These are phyloP conservation scores for Arthonia radiata DNA, from an alignment of 495 filamentous ascomycete genomes.

Conservation along the genomic window DNA sequence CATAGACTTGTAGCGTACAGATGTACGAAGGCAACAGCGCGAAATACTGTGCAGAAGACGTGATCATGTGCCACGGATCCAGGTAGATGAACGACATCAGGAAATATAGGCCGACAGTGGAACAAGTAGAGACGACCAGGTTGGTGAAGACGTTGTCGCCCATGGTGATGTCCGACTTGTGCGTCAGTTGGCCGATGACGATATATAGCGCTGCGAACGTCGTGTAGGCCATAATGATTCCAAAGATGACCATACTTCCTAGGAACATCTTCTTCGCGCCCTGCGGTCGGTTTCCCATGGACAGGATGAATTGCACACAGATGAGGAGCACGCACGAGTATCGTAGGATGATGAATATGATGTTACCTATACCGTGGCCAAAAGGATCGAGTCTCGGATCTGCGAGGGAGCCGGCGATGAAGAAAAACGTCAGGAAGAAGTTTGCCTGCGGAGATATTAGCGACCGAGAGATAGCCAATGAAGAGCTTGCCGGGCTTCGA, in stretches of 20 bases:
- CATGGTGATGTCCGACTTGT: constrained; percentile 23
- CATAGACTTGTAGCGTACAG: constrained; percentile 93
- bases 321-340: constrained; percentile 73
- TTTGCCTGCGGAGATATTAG: constrained; percentile 35
- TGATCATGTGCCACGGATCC: constrained; percentile 99
- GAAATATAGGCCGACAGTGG: constrained; percentile 87
- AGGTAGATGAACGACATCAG: constrained; percentile 88
- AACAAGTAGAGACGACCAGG: constrained; percentile 68
- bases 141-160: constrained; percentile 84
- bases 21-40: constrained; percentile 78
- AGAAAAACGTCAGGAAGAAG: constrained; percentile 97
- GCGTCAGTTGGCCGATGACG: constrained; percentile 44
- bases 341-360: constrained; percentile 66
- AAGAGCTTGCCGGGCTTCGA: constrained; percentile 1
- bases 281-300: constrained; percentile 95
- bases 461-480: constrained; percentile 1
- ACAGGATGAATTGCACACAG: constrained; percentile 86
- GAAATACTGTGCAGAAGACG: constrained; percentile 80
- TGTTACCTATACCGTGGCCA: constrained; percentile 54
- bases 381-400: constrained; percentile 71
- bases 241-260: constrained; percentile 61
- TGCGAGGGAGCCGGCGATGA: constrained; percentile 83
- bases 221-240: constrained; percentile 89
- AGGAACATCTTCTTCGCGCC: constrained; percentile 82
- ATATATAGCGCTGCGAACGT: constrained; percentile 72